These are phyloP conservation scores for Alternaria longipes DNA, from an alignment of 2,329 filamentous ascomycete genomes.

Conservation along the genomic window DNA sequence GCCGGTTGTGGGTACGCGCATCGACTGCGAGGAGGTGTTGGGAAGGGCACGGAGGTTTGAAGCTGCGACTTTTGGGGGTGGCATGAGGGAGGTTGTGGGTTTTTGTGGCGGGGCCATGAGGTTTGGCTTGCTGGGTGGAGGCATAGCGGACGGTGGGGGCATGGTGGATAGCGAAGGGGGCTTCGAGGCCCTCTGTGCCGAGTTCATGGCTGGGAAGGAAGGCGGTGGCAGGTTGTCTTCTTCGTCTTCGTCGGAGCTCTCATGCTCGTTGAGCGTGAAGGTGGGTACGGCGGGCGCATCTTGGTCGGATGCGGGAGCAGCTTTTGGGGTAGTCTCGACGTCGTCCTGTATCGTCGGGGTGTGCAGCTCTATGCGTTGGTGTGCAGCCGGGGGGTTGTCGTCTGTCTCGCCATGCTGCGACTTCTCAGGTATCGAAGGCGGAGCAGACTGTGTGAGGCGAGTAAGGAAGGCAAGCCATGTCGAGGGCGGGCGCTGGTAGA, in stretches of 20 bases:
- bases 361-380: constrained; percentile 13
- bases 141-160: constrained; percentile 23
- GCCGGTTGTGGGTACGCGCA: constrained; percentile 57
- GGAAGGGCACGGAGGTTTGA: constrained; percentile 49
- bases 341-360: constrained; percentile 10
- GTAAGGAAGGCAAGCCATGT: constrained; percentile 44
- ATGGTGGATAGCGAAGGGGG: constrained; percentile 20
- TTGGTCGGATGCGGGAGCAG: constrained; percentile 23
- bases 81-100: constrained; percentile 44
- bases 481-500: constrained; percentile 49
- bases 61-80: constrained; percentile 48
- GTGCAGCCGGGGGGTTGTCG: constrained; percentile 19
- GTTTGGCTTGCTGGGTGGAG: constrained; percentile 30
- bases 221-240: constrained; percentile 51
- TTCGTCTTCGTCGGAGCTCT: constrained; percentile 41
- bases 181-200: constrained; percentile 55
- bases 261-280: constrained; percentile 50
- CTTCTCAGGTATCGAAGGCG: constrained; percentile 24
- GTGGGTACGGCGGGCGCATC: constrained; percentile 40
- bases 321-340: constrained; percentile 45
- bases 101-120: constrained; percentile 50
- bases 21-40: constrained; percentile 32
- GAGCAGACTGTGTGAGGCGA: constrained; percentile 16
- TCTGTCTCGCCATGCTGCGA: constrained; percentile 26
- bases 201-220: constrained; percentile 58